phyloP scores from a whole-genome alignment of 2,329 filamentous ascomycete genomes.

The Fusarium sp. region DNA sequence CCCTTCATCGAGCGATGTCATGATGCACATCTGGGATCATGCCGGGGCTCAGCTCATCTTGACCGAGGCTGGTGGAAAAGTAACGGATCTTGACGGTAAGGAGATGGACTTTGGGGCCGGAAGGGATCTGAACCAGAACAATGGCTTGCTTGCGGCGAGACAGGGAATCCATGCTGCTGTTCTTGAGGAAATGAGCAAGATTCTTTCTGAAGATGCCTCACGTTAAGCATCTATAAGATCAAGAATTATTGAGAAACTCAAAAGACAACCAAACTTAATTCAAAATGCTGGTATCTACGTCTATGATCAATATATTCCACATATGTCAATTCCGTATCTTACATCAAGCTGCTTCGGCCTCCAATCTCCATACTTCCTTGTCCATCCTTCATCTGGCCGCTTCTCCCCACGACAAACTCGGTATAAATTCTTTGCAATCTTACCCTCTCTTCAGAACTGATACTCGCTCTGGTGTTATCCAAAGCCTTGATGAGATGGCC shows the following conservation, averaged over 20 bases:
- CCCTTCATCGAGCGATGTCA: conserved; percentile 34
- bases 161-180: conserved; percentile 57
- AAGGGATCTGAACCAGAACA: conserved; percentile 50
- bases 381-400: conserved; percentile 94
- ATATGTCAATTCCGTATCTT: conserved; percentile 37
- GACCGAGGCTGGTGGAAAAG: conserved; percentile 65
- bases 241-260: background rate
- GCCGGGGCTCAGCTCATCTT: conserved; percentile 69
- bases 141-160: conserved; percentile 60
- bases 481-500: conserved; percentile 84
- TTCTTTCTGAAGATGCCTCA: conserved; percentile 33
- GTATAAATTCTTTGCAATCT: conserved; percentile 85
- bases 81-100: conserved; percentile 62
- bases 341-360: conserved; percentile 94
- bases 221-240: background rate
- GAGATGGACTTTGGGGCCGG: conserved; percentile 54
- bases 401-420: conserved; percentile 92
- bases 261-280: background rate
- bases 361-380: conserved; percentile 94
- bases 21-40: conserved; percentile 63
- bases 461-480: conserved; percentile 82
- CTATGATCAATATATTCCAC: conserved; percentile 2
- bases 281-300: conserved; percentile 1
- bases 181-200: conserved; percentile 48
- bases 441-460: conserved; percentile 80